These are phyloP conservation scores for Ceratobasidium sp. DNA, from an alignment of 1,284 basidiomycete genomes.

Conservation along the genomic window DNA sequence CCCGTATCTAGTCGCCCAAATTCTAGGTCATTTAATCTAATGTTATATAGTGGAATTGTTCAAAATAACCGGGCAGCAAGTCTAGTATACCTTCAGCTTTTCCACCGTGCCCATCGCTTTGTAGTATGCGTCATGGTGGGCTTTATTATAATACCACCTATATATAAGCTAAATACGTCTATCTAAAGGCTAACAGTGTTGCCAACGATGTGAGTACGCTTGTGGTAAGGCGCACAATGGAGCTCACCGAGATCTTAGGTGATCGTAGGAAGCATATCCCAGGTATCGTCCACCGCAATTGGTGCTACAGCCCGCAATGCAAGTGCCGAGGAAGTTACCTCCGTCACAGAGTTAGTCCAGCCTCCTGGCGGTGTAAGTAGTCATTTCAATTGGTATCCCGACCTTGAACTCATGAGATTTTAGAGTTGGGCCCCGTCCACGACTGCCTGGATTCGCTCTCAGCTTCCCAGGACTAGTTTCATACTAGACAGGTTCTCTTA, in stretches of 20 bases:
- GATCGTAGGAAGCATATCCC: constrained; percentile 33
- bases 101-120: constrained; percentile 75
- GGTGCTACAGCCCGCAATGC: constrained; percentile 13
- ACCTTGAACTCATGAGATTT: constrained; percentile 1
- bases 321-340: constrained; percentile 32
- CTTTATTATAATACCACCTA: constrained; percentile 40
- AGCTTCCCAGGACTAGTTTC: constrained; percentile 71
- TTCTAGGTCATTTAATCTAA: constrained; percentile 38
- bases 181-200: constrained; percentile 29
- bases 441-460: constrained; percentile 43
- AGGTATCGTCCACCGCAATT: background rate
- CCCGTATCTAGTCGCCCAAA: background rate
- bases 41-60: constrained; percentile 64
- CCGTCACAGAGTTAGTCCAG: constrained; percentile 5
- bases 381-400: background rate
- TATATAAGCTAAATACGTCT: background rate
- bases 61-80: constrained; percentile 75
- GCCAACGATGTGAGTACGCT: constrained; percentile 26
- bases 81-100: constrained; percentile 72
- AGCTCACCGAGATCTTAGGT: constrained; percentile 8
- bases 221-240: background rate
- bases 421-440: background rate
- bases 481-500: constrained; percentile 75
- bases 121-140: constrained; percentile 72
- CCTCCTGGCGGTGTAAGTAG: background rate